Conservation (phyloP, 202 grass and related monocot species). For the Cymbopogon flexuosus region DNA sequence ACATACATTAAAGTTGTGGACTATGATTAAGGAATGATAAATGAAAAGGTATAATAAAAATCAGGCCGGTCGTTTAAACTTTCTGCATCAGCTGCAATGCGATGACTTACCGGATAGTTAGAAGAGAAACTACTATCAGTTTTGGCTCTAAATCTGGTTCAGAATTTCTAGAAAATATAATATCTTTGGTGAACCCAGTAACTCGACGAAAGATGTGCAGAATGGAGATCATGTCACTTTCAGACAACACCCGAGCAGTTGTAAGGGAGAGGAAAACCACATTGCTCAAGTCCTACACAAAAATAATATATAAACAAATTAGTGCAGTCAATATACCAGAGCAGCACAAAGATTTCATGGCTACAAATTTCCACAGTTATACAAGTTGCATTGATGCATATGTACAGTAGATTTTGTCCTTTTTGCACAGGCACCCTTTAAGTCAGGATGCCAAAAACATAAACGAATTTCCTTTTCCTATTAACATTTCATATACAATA, state of each 20-base stretch:
- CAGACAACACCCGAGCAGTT: conserved; percentile 57
- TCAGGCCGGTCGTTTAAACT: neutral
- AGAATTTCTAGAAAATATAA: conserved; percentile 72
- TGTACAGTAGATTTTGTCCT: neutral
- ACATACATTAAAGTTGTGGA: neutral
- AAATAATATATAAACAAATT: conserved; percentile 15
- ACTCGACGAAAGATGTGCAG: conserved; percentile 60
- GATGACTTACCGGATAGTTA: conserved; percentile 68
- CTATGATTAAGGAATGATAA: neutral
- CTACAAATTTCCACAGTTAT: neutral
- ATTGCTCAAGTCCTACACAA: conserved; percentile 63
- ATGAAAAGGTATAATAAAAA: conserved; percentile 10
- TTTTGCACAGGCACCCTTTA: neutral
- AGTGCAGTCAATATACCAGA: conserved; percentile 17
- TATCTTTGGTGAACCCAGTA: conserved; percentile 53
- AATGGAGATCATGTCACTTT: conserved; percentile 65
- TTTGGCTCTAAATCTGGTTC: conserved; percentile 82
- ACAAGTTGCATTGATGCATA: neutral
- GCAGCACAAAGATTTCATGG: conserved; percentile 7
- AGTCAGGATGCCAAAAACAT: neutral
- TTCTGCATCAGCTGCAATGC: neutral
- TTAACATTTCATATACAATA: neutral
- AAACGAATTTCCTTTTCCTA: neutral
- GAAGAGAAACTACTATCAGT: conserved; percentile 64
- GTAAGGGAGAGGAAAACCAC: conserved; percentile 61